Evolutionary conservation across 768 basidiomycete species (phyloP).

Genomic region (Tulasnella sp.): DNA sequence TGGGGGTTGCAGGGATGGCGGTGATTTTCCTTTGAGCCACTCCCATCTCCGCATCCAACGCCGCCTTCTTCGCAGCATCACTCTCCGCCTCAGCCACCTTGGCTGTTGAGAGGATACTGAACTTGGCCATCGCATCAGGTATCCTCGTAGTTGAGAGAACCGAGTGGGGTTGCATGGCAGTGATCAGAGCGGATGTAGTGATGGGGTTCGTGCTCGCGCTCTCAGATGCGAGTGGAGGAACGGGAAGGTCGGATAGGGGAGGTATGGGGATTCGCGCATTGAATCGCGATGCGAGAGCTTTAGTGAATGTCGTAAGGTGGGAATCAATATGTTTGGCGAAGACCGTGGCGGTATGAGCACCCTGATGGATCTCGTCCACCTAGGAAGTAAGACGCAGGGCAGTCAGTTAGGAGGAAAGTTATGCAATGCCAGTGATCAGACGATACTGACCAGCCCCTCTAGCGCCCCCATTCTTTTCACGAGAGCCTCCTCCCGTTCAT

Average conservation of each 20-base stretch:
- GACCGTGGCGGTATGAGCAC: slow-evolving; percentile 4
- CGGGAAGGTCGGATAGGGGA: background rate
- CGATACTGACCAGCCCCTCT: slow-evolving; percentile 6
- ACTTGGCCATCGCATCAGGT: background rate
- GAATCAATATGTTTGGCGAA: background rate
- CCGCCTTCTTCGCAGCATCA: slow-evolving; percentile 10
- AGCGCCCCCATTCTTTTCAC: background rate
- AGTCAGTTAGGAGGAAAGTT: background rate
- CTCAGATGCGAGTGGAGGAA: background rate
- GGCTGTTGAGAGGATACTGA: slow-evolving; percentile 3
- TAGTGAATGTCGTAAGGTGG: slow-evolving; percentile 6
- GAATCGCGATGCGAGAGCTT: slow-evolving; percentile 12
- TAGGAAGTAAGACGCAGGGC: background rate
- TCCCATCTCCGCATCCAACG: slow-evolving; percentile 11
- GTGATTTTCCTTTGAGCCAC: slow-evolving; percentile 5
- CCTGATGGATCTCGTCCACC: slow-evolving; percentile 8
- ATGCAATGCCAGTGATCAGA: background rate
- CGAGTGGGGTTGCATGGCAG: background rate
- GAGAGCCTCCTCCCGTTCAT: slow-evolving; percentile 2
- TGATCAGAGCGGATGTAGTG: background rate
- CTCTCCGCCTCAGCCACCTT: slow-evolving; percentile 1
- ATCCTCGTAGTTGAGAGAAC: background rate
- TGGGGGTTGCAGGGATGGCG: slow-evolving; percentile 14
- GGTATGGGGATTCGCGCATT: slow-evolving; percentile 7
- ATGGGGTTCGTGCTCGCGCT: background rate